Evolutionary conservation across 495 filamentous ascomycete species (phyloP).

Genomic region (Lophiotrema nucula): DNA sequence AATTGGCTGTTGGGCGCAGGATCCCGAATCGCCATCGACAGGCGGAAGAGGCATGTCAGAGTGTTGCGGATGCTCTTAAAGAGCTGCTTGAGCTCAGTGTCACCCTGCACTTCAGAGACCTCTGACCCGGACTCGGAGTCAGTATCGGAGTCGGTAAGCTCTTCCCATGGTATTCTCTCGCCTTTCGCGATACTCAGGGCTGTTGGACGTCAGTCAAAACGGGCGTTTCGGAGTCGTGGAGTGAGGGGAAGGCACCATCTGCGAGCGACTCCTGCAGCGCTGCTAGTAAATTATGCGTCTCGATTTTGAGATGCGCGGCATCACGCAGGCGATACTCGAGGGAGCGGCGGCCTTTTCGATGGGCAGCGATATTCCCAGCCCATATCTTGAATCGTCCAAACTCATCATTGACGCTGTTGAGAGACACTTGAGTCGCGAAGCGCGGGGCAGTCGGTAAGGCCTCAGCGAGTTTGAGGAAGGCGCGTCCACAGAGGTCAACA

Average conservation of each 20-base stretch:
- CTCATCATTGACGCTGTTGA: constrained; percentile 11
- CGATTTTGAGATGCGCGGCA: constrained; percentile 12
- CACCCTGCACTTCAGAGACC: neutral
- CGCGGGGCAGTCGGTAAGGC: neutral
- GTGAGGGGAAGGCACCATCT: neutral
- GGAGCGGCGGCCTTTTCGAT: constrained; percentile 17
- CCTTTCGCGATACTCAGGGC: constrained; percentile 10
- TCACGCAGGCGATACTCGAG: constrained; percentile 28
- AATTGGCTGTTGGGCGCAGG: constrained; percentile 42
- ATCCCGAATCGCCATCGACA: constrained; percentile 41
- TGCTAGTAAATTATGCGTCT: constrained; percentile 13
- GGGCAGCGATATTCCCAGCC: constrained; percentile 30
- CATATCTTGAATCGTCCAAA: constrained; percentile 27
- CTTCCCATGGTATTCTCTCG: constrained; percentile 20
- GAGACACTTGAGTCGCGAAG: constrained; percentile 9
- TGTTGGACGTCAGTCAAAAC: neutral
- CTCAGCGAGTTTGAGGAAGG: constrained; percentile 10
- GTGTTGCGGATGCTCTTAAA: constrained; percentile 30
- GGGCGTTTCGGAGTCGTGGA: neutral
- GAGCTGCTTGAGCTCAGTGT: constrained; percentile 30
- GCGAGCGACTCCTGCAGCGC: constrained; percentile 16
- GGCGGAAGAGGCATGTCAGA: constrained; percentile 38
- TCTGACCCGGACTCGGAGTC: constrained; percentile 9
- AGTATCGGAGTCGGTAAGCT: constrained; percentile 17
- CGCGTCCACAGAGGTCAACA: neutral